These are phyloP conservation scores for Coniochaeta sp. DNA, from an alignment of 2,329 filamentous ascomycete genomes.

Conservation along the genomic window DNA sequence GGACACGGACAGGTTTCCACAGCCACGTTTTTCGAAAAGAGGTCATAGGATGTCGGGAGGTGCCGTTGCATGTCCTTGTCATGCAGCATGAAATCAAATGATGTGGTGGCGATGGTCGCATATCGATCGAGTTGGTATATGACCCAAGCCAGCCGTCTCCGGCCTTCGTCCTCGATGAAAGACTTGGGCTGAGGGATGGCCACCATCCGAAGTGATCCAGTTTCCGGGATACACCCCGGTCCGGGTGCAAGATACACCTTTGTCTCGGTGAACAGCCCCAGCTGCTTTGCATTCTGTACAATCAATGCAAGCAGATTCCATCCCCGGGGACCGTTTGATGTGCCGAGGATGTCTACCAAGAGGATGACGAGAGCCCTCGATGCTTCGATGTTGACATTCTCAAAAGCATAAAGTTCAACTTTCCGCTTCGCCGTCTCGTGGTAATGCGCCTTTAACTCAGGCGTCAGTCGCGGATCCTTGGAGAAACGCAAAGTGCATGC, in stretches of 20 bases:
- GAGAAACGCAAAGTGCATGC: conserved; percentile 33
- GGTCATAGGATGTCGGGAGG: conserved; percentile 34
- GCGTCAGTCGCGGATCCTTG: conserved; percentile 28
- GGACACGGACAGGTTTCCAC: conserved; percentile 29
- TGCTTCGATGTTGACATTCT: conserved; percentile 29
- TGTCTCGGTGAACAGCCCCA: conserved; percentile 30
- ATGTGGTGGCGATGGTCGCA: conserved; percentile 31
- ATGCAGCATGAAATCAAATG: conserved; percentile 32
- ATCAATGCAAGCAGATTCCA: conserved; percentile 33
- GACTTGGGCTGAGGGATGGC: conserved; percentile 27
- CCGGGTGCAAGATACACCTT: conserved; percentile 26
- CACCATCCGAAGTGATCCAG: conserved; percentile 26
- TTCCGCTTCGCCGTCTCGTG: conserved; percentile 29
- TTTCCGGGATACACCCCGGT: conserved; percentile 17
- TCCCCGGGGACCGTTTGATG: conserved; percentile 31
- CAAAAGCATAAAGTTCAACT: conserved; percentile 33
- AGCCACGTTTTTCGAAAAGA: conserved; percentile 34
- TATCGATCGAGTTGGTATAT: conserved; percentile 36
- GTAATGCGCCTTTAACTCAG: conserved; percentile 28
- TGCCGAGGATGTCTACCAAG: conserved; percentile 31
- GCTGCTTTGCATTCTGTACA: conserved; percentile 28
- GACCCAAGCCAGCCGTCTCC: conserved; percentile 35
- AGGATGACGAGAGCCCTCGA: conserved; percentile 32
- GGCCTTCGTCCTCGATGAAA: conserved; percentile 36
- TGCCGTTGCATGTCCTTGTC: conserved; percentile 30